These are phyloP conservation scores for Piper betle DNA, from an alignment of 164 flowering plant genomes.

Conservation along the genomic window DNA sequence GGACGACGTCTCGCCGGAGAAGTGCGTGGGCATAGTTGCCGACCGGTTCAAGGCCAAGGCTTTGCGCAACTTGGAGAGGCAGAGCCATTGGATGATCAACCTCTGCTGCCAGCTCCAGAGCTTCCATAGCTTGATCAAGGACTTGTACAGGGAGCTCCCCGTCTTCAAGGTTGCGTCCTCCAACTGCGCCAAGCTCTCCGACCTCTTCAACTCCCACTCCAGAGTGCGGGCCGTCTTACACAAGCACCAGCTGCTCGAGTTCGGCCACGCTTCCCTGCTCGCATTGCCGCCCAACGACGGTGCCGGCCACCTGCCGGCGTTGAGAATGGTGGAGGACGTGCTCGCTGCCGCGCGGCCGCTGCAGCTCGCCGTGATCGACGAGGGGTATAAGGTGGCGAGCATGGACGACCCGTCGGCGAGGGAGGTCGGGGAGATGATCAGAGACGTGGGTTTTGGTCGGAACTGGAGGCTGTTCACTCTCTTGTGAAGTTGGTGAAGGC, in stretches of 20 bases:
- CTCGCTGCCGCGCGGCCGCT: constrained; percentile 46
- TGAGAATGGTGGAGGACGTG: constrained; percentile 51
- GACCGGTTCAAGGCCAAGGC: constrained; percentile 69
- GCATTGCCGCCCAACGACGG: constrained; percentile 24
- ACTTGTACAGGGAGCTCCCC: constrained; percentile 55
- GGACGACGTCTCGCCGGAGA: constrained; percentile 23
- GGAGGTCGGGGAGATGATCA: constrained; percentile 59
- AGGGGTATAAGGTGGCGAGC: constrained; percentile 38
- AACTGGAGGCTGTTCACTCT: constrained; percentile 61
- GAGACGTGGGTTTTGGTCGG: constrained; percentile 74
- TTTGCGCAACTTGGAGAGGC: constrained; percentile 61
- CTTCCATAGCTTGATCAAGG: constrained; percentile 56
- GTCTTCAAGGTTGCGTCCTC: constrained; percentile 38
- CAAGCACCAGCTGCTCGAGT: constrained; percentile 69
- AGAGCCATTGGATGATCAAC: constrained; percentile 88
- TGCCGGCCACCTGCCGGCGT: constrained; percentile 26
- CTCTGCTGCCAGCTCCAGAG: constrained; percentile 72
- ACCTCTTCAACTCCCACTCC: constrained; percentile 45
- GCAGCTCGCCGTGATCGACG: constrained; percentile 51
- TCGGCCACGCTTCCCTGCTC: constrained; percentile 37
- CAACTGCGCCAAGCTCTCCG: constrained; percentile 55
- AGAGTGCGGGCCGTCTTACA: too few species aligned
- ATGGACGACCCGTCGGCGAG: constrained; percentile 61
- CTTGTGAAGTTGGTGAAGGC: constrained; percentile 54
- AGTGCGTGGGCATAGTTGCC: constrained; percentile 74